phyloP scores from a whole-genome alignment of 768 basidiomycete species.

The Asterophora lycoperdoides region DNA sequence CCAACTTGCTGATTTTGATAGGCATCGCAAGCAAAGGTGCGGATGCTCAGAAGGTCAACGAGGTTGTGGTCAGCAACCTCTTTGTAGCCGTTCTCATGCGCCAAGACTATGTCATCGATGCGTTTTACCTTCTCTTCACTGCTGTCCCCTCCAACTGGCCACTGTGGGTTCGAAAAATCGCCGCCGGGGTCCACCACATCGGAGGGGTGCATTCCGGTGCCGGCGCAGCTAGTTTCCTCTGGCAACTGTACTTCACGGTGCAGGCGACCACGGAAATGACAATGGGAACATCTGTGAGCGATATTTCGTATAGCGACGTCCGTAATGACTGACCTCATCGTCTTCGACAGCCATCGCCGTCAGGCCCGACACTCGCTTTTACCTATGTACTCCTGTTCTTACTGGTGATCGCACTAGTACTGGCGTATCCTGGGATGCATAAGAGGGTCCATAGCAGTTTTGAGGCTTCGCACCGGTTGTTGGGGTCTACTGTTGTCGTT shows the following conservation, averaged over 20 bases:
- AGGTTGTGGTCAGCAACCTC: constrained; percentile 44
- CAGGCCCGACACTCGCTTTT: constrained; percentile 10
- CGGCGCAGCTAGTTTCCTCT: constrained; percentile 49
- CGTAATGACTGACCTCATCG: background rate
- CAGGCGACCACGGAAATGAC: constrained; percentile 49
- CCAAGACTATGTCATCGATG: constrained; percentile 56
- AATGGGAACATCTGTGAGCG: constrained; percentile 30
- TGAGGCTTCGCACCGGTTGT: constrained; percentile 41
- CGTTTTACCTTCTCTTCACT: constrained; percentile 50
- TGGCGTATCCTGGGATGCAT: constrained; percentile 38
- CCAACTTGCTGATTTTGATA: constrained; percentile 52
- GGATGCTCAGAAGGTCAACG: constrained; percentile 33
- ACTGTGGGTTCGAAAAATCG: constrained; percentile 46
- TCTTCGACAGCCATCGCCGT: background rate
- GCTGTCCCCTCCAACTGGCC: constrained; percentile 53
- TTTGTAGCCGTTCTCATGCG: constrained; percentile 46
- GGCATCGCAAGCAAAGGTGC: constrained; percentile 31
- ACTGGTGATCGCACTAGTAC: constrained; percentile 32
- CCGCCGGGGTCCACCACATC: constrained; percentile 55
- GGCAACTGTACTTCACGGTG: constrained; percentile 47
- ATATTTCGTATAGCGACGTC: background rate
- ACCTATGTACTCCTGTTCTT: constrained; percentile 14
- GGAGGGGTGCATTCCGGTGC: constrained; percentile 60
- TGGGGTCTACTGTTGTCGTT: constrained; percentile 39
- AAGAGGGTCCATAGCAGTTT: constrained; percentile 37